phyloP scores from a whole-genome alignment of 129 eudicot species.

The Centrapalus pauciflorus region DNA sequence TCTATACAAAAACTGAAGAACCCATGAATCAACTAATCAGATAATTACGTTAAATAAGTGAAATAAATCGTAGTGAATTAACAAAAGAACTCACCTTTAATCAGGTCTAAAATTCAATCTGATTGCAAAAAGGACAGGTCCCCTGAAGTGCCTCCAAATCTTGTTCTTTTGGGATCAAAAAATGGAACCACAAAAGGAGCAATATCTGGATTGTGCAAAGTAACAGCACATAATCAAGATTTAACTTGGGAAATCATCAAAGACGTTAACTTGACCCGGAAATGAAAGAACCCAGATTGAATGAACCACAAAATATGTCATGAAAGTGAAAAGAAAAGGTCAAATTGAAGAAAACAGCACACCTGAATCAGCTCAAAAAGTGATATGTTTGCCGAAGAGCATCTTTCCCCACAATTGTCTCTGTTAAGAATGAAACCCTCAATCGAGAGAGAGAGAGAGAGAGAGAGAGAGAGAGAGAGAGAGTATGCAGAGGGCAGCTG shows the following conservation, averaged over 20 bases:
- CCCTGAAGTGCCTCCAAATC: background rate
- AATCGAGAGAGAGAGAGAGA: background rate
- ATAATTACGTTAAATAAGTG: background rate
- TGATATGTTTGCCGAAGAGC: background rate
- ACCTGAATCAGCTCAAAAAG: slow-evolving; percentile 13
- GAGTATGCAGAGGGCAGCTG: slow-evolving; percentile 22
- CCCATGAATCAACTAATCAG: background rate
- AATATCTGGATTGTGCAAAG: slow-evolving; percentile 7
- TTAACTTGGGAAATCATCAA: background rate
- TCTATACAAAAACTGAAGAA: background rate
- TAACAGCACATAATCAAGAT: background rate
- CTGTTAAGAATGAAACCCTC: background rate
- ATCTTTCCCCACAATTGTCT: background rate
- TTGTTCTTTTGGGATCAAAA: background rate
- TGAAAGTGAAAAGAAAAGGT: background rate
- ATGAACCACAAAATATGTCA: background rate
- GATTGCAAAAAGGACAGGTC: background rate
- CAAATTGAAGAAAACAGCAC: background rate
- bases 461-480: background rate
- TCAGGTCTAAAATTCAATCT: background rate
- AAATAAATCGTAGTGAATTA: background rate
- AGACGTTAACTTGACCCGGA: background rate
- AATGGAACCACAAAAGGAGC: background rate
- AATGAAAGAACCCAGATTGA: slow-evolving; percentile 5
- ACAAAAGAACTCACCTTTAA: slow-evolving; percentile 10